Percentiles rank a stretch among this genome's conserved stretches.
phyloP scores from a whole-genome alignment of 352 stramenopile genomes.

The Halophytophthora polymorphica region DNA sequence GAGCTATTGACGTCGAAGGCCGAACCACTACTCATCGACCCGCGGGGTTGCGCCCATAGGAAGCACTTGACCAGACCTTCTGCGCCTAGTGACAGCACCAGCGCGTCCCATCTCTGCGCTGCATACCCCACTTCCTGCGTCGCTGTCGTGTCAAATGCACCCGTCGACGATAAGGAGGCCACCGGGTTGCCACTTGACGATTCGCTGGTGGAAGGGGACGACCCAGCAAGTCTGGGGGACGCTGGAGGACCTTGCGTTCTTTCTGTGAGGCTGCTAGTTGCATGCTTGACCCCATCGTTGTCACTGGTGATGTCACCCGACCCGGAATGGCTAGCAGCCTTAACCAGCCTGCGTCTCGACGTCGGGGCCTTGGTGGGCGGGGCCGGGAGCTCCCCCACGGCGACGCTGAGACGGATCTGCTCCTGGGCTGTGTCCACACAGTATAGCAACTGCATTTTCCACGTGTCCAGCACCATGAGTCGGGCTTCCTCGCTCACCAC shows the following conservation, averaged over 20 bases:
- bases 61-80: constrained; percentile 82
- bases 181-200: no score
- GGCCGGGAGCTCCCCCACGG: constrained; percentile 55
- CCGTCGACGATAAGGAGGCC: no score
- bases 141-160: no score
- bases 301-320: constrained; percentile 16
- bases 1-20: constrained; percentile 17
- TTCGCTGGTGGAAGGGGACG: no score
- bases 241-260: no score
- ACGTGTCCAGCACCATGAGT: constrained; percentile 79
- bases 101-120: constrained; percentile 51
- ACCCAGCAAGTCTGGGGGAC: no score
- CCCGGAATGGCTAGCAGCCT: constrained; percentile 18
- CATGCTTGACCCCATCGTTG: no score
- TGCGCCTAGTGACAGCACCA: constrained; percentile 71
- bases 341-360: constrained; percentile 8
- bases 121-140: no score
- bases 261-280: no score
- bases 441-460: constrained; percentile 65
- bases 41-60: constrained; percentile 69
- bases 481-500: constrained; percentile 67
- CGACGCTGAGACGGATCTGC: constrained; percentile 70
- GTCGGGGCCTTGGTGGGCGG: constrained; percentile 13
- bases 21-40: constrained; percentile 20
- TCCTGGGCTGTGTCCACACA: constrained; percentile 79